Base-by-base conservation (phyloP, 495 filamentous ascomycete species). In the Penicillium silybi region DNA sequence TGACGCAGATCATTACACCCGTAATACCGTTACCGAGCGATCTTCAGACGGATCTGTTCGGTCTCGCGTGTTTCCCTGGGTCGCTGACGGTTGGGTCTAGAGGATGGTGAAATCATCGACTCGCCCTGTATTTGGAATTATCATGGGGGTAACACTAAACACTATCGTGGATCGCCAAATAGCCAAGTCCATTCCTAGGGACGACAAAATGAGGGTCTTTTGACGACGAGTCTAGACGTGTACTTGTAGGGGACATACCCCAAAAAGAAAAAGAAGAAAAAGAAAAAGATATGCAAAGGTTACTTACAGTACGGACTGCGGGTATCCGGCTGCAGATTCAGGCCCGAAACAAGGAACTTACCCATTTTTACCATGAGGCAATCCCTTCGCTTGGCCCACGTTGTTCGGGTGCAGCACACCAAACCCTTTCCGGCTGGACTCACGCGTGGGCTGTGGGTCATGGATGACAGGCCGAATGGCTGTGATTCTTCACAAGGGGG, bases 361-460 rank as follows among this genome's bases (percentile, higher is more conserved):
- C 61, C 61, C 61, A 64, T 59, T 58, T 56, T 65, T 58, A 60
- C 50, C 50, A 57, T 57, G 54, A 61, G 58, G 58, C 58, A 58
- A 61, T 61, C 58, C 54, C 53, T 63, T 58, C 62, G 57, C 66
- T 67, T 68, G 63, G 67, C 69, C 70, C 70, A 73, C 70, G 70
- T 73, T 73, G 64, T 67, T 63, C 64, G 62, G 65, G 50, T 73
- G 69, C 69, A 70, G 66, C 63, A 65, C 63, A 67, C 69, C 66
- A 71, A 69, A 73, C 70, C 62, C 62, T 66, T 68, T 63, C 54
- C 50, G 62, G 53, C 37, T 38, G 53, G 48, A 20, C 53, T 67
- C 63, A 64, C 70, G 70, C 70, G 70, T 73, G 70, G 66, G 59
- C 57, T 52, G 68, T 71, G 70, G 70, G 64, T 70, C 68, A 59